phyloP scores from a whole-genome alignment of 2,329 filamentous ascomycete genomes.

The Leptosphaerulina australis region DNA sequence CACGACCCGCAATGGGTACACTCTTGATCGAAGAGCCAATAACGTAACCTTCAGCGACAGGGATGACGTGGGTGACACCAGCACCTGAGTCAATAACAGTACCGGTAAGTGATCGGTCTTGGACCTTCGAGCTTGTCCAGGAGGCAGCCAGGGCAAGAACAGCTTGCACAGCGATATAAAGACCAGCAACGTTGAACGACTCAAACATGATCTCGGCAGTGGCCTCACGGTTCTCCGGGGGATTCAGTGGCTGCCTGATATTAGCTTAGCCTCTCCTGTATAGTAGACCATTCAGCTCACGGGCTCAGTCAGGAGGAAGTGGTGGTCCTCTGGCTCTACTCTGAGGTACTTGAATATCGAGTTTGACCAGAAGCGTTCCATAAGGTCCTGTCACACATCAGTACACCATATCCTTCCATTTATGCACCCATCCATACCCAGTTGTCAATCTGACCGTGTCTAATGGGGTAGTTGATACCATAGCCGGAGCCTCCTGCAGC shows the following conservation, averaged over 20 bases:
- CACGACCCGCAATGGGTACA: constrained; percentile 95
- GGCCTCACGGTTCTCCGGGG: constrained; percentile 97
- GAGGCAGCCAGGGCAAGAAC: constrained; percentile 95
- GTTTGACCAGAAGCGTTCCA: constrained; percentile 99
- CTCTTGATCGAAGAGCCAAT: constrained; percentile 99
- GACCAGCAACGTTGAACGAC: constrained; percentile 98
- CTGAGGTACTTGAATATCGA: constrained; percentile 99
- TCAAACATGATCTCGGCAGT: constrained; percentile 99
- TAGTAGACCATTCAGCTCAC: constrained; percentile 59
- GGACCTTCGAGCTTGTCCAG: constrained; percentile 98
- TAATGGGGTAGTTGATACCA: constrained; percentile 94
- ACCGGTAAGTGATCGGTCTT: constrained; percentile 92
- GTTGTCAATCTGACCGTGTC: constrained; percentile 98
- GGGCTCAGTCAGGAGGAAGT: constrained; percentile 96
- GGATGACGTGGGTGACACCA: constrained; percentile 98
- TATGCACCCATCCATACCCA: constrained; percentile 67
- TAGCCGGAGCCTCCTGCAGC: constrained; percentile 88
- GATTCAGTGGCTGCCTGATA: constrained; percentile 80
- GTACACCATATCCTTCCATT: neutral
- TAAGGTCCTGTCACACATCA: constrained; percentile 73
- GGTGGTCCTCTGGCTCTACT: constrained; percentile 97
- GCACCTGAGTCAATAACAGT: constrained; percentile 99
- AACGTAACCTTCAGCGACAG: constrained; percentile 97
- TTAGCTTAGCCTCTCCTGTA: constrained; percentile 14
- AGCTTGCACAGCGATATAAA: constrained; percentile 98